Evolutionary conservation across 495 filamentous ascomycete species (phyloP).

Genomic region (Podospora anserina): DNA sequence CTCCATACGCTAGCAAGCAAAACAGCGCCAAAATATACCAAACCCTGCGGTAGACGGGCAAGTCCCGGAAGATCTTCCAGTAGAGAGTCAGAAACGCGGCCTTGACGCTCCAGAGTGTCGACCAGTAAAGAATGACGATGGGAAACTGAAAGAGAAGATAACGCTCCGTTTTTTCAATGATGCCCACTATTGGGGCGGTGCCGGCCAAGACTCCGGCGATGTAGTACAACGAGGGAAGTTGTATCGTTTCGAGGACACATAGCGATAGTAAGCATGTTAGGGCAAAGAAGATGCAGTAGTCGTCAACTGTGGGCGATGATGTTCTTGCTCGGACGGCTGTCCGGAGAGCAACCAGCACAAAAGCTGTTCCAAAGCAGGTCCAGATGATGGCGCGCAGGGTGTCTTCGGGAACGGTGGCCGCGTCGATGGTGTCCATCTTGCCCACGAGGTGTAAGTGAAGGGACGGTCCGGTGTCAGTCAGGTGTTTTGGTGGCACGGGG

Average conservation of each 20-base stretch:
- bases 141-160: conserved; percentile 44
- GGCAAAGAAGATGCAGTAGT: conserved; percentile 45
- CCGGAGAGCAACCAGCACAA: conserved; percentile 40
- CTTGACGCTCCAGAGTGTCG: conserved; percentile 47
- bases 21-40: conserved; percentile 41
- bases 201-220: conserved; percentile 32
- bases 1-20: conserved; percentile 38
- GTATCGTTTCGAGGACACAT: conserved; percentile 44
- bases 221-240: conserved; percentile 43
- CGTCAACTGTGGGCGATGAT: conserved; percentile 34
- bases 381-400: conserved; percentile 35
- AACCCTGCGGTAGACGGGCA: conserved; percentile 37
- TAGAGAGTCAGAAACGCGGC: conserved; percentile 48
- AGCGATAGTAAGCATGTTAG: conserved; percentile 37
- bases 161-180: conserved; percentile 26
- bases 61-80: conserved; percentile 41
- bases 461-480: background rate
- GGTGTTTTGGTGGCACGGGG: background rate
- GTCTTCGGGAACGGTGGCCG: conserved; percentile 17
- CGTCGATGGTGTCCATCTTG: background rate
- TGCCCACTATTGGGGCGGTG: conserved; percentile 25
- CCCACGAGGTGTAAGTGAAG: background rate
- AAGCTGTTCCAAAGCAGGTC: conserved; percentile 36
- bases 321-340: conserved; percentile 38
- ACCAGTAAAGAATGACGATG: conserved; percentile 50